Evolutionary conservation across 352 stramenopile genomes (phyloP).

Genomic region (Phytophthora sansomeana): DNA sequence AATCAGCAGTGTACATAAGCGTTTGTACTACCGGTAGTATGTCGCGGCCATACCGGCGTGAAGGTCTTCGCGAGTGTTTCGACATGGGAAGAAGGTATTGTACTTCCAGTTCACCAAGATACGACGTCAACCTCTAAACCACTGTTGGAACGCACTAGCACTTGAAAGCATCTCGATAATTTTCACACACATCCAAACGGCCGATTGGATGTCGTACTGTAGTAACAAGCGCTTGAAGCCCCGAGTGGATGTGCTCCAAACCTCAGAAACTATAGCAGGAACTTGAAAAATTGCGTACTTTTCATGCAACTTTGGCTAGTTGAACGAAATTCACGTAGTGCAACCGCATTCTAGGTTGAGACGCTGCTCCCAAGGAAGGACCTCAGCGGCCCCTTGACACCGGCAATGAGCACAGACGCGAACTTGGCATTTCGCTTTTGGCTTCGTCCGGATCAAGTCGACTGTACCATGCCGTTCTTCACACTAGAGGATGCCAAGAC

Average conservation of each 20-base stretch:
- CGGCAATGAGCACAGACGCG: background rate
- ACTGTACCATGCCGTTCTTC: slow-evolving; percentile 36
- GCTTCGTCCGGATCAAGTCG: slow-evolving; percentile 19
- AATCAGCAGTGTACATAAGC: background rate
- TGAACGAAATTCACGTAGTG: no score
- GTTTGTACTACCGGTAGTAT: no score
- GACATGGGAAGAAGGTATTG: no score
- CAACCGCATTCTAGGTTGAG: no score
- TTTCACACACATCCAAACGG: slow-evolving; percentile 18
- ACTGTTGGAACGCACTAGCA: slow-evolving; percentile 3
- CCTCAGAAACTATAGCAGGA: no score
- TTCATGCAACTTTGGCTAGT: slow-evolving; percentile 1
- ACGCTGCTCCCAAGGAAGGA: no score
- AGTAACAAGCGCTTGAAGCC: slow-evolving; percentile 9
- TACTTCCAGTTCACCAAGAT: no score
- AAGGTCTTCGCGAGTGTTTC: no score
- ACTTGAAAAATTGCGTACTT: no score
- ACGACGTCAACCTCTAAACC: no score
- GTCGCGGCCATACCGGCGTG: no score
- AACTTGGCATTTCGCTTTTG: slow-evolving; percentile 15
- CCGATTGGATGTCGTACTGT: slow-evolving; percentile 10
- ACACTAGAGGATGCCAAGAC: slow-evolving; percentile 55
- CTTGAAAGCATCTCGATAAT: no score
- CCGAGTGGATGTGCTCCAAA: background rate
- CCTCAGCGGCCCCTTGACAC: background rate